Evolutionary conservation across 139 green algal species (phyloP).

Genomic region (Coccomyxa sp.): DNA sequence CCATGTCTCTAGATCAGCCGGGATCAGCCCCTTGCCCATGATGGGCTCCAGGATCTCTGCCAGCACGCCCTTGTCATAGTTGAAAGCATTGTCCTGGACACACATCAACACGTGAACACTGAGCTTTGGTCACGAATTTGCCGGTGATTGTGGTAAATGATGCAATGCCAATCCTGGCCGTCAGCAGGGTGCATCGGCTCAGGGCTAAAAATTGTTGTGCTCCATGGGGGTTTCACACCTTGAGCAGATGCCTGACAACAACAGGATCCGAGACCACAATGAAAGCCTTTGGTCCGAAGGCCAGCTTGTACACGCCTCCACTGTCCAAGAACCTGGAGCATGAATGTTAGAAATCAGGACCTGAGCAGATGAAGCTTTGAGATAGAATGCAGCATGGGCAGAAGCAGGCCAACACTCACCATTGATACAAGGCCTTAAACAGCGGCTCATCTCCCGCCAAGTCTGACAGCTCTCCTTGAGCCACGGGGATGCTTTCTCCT

Average conservation of each 20-base stretch:
- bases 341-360: background rate
- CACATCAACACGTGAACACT: background rate
- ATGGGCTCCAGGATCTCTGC: conserved; percentile 99
- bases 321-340: conserved; percentile 75
- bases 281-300: conserved; percentile 98
- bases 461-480: conserved; percentile 80
- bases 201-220: too few species aligned
- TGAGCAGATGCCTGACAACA: conserved; percentile 85
- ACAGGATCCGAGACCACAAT: conserved; percentile 96
- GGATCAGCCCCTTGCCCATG: conserved; percentile 99
- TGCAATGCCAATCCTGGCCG: too few species aligned
- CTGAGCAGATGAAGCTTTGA: background rate
- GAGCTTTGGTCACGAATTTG: too few species aligned
- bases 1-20: conserved; percentile 84
- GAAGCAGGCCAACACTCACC: conserved; percentile 36
- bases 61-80: conserved; percentile 97
- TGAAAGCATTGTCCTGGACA: conserved; percentile 81
- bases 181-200: too few species aligned
- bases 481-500: conserved; percentile 82
- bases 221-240: conserved; percentile 34
- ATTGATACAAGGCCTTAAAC: conserved; percentile 91
- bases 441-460: conserved; percentile 86
- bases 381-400: background rate
- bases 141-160: too few species aligned
- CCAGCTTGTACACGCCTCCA: conserved; percentile 94